Evolutionary conservation across 305 asterid species (phyloP).

Genomic region (Lippia alba): DNA sequence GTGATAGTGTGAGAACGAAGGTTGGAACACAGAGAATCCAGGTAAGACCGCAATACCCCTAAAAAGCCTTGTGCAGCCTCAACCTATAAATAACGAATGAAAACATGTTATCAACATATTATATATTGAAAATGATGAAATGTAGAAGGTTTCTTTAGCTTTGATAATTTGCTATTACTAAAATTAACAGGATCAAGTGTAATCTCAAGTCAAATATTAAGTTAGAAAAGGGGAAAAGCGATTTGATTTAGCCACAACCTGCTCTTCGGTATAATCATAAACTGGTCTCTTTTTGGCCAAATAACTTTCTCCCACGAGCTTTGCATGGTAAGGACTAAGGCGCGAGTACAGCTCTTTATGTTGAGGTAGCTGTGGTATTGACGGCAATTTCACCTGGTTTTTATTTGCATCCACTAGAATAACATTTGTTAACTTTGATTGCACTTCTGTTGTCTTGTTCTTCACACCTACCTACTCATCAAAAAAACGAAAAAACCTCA

Average conservation of each 20-base stretch:
- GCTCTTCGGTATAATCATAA: constrained; percentile 65
- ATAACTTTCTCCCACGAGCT: constrained; percentile 76
- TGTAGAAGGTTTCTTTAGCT: too few species aligned
- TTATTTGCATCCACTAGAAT: constrained; percentile 64
- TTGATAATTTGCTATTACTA: too few species aligned
- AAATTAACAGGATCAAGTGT: neutral
- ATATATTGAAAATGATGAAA: too few species aligned
- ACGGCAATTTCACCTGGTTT: constrained; percentile 71
- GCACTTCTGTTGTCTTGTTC: constrained; percentile 70
- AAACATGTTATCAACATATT: constrained; percentile 14
- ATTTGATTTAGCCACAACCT: constrained; percentile 39
- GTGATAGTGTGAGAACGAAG: constrained; percentile 98
- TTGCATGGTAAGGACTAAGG: constrained; percentile 65
- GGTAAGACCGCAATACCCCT: constrained; percentile 68
- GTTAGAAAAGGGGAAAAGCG: neutral
- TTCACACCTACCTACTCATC: constrained; percentile 77
- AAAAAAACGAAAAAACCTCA: constrained; percentile 14
- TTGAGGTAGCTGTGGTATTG: constrained; percentile 65
- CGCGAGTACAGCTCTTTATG: constrained; percentile 55
- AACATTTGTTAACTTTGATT: constrained; percentile 62
- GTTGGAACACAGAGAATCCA: constrained; percentile 84
- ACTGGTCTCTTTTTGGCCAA: constrained; percentile 71
- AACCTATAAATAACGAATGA: constrained; percentile 41
- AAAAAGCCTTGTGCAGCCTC: constrained; percentile 76
- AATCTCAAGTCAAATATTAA: constrained; percentile 6